A percentile compares a stretch with the other conserved stretches of the same genome.
Conservation (phyloP, 352 stramenopile genomes). For the Saprolegnia parasitica region DNA sequence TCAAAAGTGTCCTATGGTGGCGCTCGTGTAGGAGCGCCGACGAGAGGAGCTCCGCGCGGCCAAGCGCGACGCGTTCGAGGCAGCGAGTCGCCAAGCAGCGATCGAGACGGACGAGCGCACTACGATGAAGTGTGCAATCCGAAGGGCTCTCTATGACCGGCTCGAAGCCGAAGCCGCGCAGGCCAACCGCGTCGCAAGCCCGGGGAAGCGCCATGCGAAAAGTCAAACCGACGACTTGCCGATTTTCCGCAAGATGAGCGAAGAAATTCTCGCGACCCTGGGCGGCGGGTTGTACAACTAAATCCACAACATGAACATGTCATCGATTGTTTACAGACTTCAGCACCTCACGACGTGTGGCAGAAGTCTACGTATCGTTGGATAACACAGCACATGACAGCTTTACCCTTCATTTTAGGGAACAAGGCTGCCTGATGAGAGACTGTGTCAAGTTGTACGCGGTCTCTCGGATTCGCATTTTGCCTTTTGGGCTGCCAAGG, state of each 20-base stretch:
- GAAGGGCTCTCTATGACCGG: conserved; percentile 23
- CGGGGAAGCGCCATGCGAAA: conserved; percentile 6
- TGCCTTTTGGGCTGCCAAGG: too few species aligned
- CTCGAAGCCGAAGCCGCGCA: conserved; percentile 22
- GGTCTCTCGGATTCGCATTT: too few species aligned
- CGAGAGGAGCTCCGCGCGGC: conserved; percentile 12
- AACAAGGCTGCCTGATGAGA: too few species aligned
- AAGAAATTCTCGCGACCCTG: conserved; percentile 22
- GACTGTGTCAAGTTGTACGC: too few species aligned
- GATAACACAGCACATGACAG: too few species aligned
- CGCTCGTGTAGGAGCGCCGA: neutral
- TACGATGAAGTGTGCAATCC: conserved; percentile 25
- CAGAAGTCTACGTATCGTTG: too few species aligned
- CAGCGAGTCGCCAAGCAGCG: conserved; percentile 4
- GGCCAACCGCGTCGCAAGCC: conserved; percentile 2
- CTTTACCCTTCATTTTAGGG: too few species aligned
- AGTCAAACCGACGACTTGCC: neutral
- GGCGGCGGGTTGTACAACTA: neutral
- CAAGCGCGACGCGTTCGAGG: conserved; percentile 20
- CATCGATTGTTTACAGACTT: too few species aligned
- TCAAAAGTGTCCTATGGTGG: neutral
- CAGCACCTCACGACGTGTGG: too few species aligned
- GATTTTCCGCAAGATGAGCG: conserved; percentile 26
- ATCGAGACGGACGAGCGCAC: conserved; percentile 23
- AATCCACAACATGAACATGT: too few species aligned